These are phyloP conservation scores for Cyclotella sp. DNA, from an alignment of 108 stramenopile species.

Conservation along the genomic window DNA sequence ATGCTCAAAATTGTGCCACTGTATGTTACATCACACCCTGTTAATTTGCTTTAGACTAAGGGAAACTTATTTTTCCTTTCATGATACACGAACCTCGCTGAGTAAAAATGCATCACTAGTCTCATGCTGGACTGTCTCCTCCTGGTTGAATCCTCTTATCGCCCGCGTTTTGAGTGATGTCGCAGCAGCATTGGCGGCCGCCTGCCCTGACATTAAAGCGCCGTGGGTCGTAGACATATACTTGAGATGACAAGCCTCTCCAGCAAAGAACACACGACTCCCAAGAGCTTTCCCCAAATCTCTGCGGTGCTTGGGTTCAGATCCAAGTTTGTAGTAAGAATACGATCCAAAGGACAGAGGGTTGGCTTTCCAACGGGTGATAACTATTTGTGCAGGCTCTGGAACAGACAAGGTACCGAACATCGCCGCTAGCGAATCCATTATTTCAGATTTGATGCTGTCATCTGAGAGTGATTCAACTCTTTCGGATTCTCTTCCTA, in stretches of 20 bases:
- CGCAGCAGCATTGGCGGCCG: background rate
- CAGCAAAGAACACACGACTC: background rate
- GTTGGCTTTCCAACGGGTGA: background rate
- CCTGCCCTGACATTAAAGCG: background rate
- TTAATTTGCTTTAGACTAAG: no score
- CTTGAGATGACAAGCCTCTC: constrained; percentile 2
- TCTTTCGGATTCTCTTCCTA: background rate
- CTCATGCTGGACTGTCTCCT: no score
- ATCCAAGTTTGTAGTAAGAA: constrained; percentile 6
- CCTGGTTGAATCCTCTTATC: no score
- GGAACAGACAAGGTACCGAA: background rate
- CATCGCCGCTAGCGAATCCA: background rate
- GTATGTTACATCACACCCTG: no score
- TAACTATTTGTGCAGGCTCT: background rate
- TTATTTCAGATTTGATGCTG: background rate
- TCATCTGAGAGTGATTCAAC: background rate
- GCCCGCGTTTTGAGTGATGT: background rate
- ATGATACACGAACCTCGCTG: no score
- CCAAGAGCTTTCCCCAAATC: background rate
- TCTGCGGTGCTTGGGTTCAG: background rate
- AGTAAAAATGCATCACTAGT: no score
- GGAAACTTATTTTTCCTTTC: no score
- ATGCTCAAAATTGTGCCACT: no score
- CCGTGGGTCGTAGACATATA: background rate
- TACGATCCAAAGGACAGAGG: background rate